Base-by-base conservation (phyloP, 257 asterid species). In the Lycium ferocissimum region DNA sequence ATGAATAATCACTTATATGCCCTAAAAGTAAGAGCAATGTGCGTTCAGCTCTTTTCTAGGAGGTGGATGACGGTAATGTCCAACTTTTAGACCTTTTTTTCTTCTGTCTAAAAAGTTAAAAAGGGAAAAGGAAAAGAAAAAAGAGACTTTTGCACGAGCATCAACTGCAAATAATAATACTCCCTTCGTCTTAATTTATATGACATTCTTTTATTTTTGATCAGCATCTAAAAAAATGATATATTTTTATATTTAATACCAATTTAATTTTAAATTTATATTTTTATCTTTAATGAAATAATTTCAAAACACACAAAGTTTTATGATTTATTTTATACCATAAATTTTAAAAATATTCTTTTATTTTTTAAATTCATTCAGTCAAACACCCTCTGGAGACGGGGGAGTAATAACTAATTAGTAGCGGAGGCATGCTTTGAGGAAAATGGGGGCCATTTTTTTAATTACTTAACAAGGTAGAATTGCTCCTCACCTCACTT, bases 391-490 rank as follows among this genome's bases (percentile, higher is more conserved):
- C 33, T 26, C 33, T 0, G 33, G 33, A 26, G 33, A 26, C 33
- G 33, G 33, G 33, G 33, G 33, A 26, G 33, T 26, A 26, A 26
- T 26, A 26, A 26, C 33, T 26, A 26, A 26, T 26, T 26, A 51
- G 6, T 7, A 51, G 7, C 12, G 40, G 40, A 38, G 8, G 82
- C 82, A 53, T 76, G 82, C 20, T 22, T 49, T 53, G 26, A 76
- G 82, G 11, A 76, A 76, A 62, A 33, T 49, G 4, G 15, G 4
- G 65, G 17, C 58, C 61, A 38, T 49, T 76, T 47, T 33, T 65
- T 12, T 18, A 45, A 70, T 82, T 47, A 65, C 67, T 82, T 82
- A 63, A 47, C 33, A 73, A 26, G 63, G 47, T 51, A 13, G 63
- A 51, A 76, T 51, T 76, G 82, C 26, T 75, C 43, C 8, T 20